Conservation (phyloP, 176 grass and related monocot species). For the Tillandsia leiboldiana region DNA sequence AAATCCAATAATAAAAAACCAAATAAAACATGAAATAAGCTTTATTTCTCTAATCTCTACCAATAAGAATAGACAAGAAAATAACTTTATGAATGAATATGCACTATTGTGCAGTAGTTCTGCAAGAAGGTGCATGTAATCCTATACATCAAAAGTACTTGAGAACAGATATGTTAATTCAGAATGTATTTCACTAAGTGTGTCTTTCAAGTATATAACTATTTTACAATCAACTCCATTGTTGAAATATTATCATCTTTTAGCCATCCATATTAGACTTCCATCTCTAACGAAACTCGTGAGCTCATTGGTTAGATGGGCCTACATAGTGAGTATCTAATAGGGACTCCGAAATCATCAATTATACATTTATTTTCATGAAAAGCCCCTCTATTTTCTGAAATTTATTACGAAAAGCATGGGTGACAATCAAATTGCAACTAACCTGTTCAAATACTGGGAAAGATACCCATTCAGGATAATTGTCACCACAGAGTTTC, state of each 20-base stretch:
- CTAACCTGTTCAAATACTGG: conserved; percentile 77
- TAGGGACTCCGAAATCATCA: no score
- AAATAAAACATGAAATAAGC: background rate
- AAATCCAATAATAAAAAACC: background rate
- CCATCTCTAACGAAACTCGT: no score
- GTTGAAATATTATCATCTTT: no score
- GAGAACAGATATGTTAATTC: no score
- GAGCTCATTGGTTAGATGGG: no score
- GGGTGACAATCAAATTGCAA: background rate
- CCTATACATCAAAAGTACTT: no score
- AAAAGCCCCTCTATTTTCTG: background rate
- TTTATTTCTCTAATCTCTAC: background rate
- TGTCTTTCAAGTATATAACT: no score
- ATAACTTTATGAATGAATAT: background rate
- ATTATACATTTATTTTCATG: conserved; percentile 3
- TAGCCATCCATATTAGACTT: no score
- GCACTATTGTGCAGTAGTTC: background rate
- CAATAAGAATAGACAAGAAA: background rate
- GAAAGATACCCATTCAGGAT: conserved; percentile 93
- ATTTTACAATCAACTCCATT: no score
- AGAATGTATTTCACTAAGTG: no score
- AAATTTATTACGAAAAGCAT: background rate
- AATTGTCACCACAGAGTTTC: conserved; percentile 84
- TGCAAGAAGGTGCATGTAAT: background rate
- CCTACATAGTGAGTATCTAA: no score